Evolutionary conservation across 1,139 yeast genomes (phyloP).

Genomic region (Magnusiomyces magnusii): DNA sequence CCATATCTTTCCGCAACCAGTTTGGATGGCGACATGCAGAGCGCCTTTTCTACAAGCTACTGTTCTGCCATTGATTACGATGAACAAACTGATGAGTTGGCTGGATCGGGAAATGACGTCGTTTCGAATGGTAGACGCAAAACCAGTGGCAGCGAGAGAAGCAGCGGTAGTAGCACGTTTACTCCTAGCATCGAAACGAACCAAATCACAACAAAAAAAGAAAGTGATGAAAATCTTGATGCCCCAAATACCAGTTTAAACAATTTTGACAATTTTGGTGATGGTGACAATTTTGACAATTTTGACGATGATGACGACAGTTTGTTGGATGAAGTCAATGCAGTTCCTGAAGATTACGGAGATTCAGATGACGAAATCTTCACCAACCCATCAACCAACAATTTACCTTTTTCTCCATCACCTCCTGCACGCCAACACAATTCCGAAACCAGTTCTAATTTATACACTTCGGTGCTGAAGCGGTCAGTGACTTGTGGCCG

Average conservation of each 20-base stretch:
- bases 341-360: constrained; percentile 11
- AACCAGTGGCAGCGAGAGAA: background rate
- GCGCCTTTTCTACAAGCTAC: background rate
- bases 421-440: background rate
- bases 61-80: constrained; percentile 1
- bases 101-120: background rate
- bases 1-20: background rate
- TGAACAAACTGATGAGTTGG: constrained; percentile 5
- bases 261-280: constrained; percentile 8
- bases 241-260: too few species aligned
- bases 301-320: constrained; percentile 12
- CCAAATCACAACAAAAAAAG: background rate
- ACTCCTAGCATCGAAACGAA: too few species aligned
- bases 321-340: constrained; percentile 17
- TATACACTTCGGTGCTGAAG: background rate
- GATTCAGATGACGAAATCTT: constrained; percentile 10
- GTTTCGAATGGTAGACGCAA: background rate
- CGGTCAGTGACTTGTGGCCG: background rate
- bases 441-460: background rate
- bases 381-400: background rate
- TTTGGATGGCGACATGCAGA: background rate
- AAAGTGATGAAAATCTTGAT: too few species aligned
- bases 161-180: too few species aligned
- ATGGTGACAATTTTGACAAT: constrained; percentile 8
- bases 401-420: background rate